Evolutionary conservation across 306 rosid species (phyloP).

Genomic region (Vachellia collinsii): DNA sequence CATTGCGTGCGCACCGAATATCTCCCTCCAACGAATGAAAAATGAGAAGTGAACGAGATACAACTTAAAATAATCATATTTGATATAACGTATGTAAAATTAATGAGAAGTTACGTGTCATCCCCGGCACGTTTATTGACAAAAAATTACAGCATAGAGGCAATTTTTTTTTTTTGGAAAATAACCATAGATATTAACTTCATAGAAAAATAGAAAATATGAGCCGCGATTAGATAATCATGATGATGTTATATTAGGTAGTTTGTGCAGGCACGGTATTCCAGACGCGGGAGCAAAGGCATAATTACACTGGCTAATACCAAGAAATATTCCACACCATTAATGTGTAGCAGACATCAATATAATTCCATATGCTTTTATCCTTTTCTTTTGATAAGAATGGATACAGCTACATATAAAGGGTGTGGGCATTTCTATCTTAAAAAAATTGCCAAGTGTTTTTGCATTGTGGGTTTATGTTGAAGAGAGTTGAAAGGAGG

Average conservation of each 20-base stretch:
- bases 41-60: neutral
- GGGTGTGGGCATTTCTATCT: neutral
- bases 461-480: too few species aligned
- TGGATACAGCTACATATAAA: neutral
- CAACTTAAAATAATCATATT: neutral
- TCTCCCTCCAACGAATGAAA: neutral
- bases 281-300: neutral
- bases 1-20: neutral
- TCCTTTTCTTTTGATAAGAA: neutral
- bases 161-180: too few species aligned
- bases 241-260: neutral
- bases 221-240: too few species aligned
- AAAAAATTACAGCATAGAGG: too few species aligned
- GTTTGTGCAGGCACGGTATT: neutral
- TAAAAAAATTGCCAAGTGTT: neutral
- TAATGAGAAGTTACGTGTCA: neutral
- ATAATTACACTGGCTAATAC: neutral
- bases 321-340: neutral
- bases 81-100: neutral
- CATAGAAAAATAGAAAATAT: too few species aligned
- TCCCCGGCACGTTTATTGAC: too few species aligned
- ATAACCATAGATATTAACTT: too few species aligned
- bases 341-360: neutral
- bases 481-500: neutral
- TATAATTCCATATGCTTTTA: neutral